Percentiles rank a stretch among this genome's conserved stretches.
phyloP scores from a whole-genome alignment of 139 green algal genomes.

The Zygnema cylindricum region DNA sequence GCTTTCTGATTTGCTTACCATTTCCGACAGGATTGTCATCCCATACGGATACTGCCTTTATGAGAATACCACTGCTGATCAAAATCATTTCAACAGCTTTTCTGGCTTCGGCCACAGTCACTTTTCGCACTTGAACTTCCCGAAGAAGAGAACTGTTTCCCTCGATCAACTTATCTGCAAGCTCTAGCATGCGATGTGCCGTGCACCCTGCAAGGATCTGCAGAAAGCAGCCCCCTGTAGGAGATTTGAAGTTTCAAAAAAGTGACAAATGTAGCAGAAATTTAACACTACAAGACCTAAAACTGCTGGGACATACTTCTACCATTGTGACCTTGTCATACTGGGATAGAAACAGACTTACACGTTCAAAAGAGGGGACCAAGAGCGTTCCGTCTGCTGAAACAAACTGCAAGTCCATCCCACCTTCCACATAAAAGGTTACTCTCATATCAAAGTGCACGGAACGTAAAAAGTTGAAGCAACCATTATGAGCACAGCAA shows the following conservation, averaged over 20 bases:
- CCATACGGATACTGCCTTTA: conserved; percentile 54
- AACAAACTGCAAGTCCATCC: conserved; percentile 46
- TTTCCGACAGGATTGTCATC: conserved; percentile 52
- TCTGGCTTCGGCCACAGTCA: conserved; percentile 49
- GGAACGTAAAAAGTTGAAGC: too few species aligned
- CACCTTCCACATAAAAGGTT: not conserved
- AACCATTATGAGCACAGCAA: too few species aligned
- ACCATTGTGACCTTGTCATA: too few species aligned
- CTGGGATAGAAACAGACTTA: too few species aligned
- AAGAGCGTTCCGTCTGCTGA: conserved; percentile 37
- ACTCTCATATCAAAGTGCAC: too few species aligned
- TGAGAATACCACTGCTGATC: conserved; percentile 58
- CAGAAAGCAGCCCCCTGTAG: not conserved
- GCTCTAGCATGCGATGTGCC: conserved; percentile 28
- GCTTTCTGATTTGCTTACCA: conserved; percentile 28
- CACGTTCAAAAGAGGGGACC: conserved; percentile 38
- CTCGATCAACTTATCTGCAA: conserved; percentile 29
- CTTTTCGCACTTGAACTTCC: not conserved
- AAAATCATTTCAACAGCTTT: conserved; percentile 64
- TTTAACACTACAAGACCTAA: too few species aligned
- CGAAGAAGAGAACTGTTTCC: not conserved
- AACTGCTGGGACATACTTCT: too few species aligned
- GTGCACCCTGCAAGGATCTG: conserved; percentile 56
- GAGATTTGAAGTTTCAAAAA: not conserved
- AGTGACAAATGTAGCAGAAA: not conserved